Evolutionary conservation across 2,329 filamentous ascomycete species (phyloP).

Genomic region (Apiospora kogelbergensis): DNA sequence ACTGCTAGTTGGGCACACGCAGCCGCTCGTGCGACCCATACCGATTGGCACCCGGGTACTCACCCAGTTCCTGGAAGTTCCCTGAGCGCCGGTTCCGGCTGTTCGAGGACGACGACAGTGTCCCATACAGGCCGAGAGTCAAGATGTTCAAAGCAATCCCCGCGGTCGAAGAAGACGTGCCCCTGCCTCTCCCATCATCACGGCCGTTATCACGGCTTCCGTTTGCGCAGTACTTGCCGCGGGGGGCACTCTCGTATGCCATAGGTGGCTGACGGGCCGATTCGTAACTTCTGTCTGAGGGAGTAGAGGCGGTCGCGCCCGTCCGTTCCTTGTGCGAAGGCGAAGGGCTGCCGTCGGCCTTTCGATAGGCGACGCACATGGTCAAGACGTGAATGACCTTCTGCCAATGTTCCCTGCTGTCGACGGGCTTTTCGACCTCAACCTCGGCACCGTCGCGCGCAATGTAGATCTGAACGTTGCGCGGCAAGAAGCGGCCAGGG

Average conservation of each 20-base stretch:
- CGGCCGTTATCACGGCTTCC: not conserved
- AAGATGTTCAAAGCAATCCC: not conserved
- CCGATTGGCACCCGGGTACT: not conserved
- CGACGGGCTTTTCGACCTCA: slow-evolving; percentile 12
- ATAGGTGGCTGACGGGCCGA: not conserved
- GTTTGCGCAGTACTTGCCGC: not conserved
- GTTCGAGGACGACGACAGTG: not conserved
- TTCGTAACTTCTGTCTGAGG: not conserved
- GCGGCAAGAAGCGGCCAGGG: slow-evolving; percentile 41
- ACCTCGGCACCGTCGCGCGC: slow-evolving; percentile 36
- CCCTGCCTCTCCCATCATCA: not conserved
- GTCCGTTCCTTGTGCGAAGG: not conserved
- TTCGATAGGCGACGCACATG: slow-evolving; percentile 16
- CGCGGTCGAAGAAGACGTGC: not conserved
- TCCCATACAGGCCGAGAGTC: not conserved
- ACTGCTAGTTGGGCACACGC: not conserved
- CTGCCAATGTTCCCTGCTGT: slow-evolving; percentile 1
- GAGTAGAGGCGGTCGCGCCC: not conserved
- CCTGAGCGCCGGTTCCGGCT: not conserved
- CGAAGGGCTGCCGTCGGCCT: not conserved
- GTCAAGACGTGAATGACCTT: slow-evolving; percentile 13
- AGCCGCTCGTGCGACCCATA: not conserved
- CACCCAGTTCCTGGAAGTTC: not conserved
- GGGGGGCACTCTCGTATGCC: not conserved
- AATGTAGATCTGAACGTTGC: slow-evolving; percentile 38